Conservation (phyloP, 2,329 filamentous ascomycete species). For the Fusarium verticillioides region DNA sequence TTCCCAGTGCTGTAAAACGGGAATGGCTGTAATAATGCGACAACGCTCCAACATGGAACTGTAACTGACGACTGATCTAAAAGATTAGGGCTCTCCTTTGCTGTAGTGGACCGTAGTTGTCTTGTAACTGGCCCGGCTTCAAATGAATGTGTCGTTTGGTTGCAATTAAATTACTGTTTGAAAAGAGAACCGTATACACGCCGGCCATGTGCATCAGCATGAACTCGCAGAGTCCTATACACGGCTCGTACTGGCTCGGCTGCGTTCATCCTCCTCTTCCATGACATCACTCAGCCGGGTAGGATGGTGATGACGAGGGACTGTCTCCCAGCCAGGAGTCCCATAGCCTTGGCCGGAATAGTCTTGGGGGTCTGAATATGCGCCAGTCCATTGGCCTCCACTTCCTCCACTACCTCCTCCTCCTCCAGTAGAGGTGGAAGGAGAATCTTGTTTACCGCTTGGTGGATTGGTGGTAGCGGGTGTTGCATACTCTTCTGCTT, state of each 20-base stretch:
- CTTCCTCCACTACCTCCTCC: constrained; percentile 54
- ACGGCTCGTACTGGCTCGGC: constrained; percentile 76
- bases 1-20: constrained; percentile 25
- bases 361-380: constrained; percentile 62
- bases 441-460: constrained; percentile 49
- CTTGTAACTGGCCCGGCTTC: constrained; percentile 3
- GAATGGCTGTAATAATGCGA: constrained; percentile 34
- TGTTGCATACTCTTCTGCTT: constrained; percentile 68
- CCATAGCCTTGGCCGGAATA: constrained; percentile 75
- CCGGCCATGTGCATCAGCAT: constrained; percentile 13
- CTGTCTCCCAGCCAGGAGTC: constrained; percentile 77
- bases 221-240: constrained; percentile 43
- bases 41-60: constrained; percentile 27
- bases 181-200: constrained; percentile 30
- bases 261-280: constrained; percentile 85
- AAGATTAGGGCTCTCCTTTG: constrained; percentile 2
- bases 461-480: constrained; percentile 57
- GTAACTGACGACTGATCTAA: constrained; percentile 14
- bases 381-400: constrained; percentile 54
- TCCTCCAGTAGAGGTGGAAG: constrained; percentile 45
- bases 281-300: constrained; percentile 89
- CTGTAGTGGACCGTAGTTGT: constrained; percentile 4
- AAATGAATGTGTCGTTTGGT: constrained; percentile 11
- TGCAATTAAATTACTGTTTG: constrained; percentile 27
- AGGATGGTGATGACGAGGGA: constrained; percentile 85